phyloP scores from a whole-genome alignment of 495 filamentous ascomycete species.

The Cercophora newfieldiana region DNA sequence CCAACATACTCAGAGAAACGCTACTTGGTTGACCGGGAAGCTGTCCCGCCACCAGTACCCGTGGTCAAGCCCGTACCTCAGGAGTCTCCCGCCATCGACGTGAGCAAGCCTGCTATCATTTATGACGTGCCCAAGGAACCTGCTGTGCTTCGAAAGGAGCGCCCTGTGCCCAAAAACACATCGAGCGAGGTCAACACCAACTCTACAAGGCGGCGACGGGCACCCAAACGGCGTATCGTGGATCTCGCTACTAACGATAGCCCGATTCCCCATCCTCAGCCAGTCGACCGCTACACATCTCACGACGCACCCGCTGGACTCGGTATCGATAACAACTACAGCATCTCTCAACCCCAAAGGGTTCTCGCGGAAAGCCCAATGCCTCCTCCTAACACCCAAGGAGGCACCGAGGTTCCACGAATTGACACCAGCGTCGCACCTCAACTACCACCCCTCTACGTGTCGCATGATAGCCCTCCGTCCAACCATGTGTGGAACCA shows the following conservation, averaged over 20 bases:
- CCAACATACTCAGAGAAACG: slow-evolving; percentile 81
- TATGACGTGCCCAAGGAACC: slow-evolving; percentile 48
- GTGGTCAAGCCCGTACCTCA: slow-evolving; percentile 66
- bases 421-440: slow-evolving; percentile 46
- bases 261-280: slow-evolving; percentile 35
- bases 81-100: slow-evolving; percentile 59
- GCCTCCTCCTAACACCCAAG: slow-evolving; percentile 20
- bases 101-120: slow-evolving; percentile 62
- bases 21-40: slow-evolving; percentile 78
- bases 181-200: slow-evolving; percentile 54
- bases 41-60: slow-evolving; percentile 70
- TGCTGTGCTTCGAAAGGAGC: slow-evolving; percentile 53
- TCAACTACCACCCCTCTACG: slow-evolving; percentile 42
- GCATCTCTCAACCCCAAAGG: slow-evolving; percentile 38
- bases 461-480: slow-evolving; percentile 39
- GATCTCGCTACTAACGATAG: slow-evolving; percentile 70
- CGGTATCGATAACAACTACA: slow-evolving; percentile 41
- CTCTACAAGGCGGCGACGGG: slow-evolving; percentile 51
- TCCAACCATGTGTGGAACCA: slow-evolving; percentile 44
- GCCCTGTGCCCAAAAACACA: slow-evolving; percentile 42
- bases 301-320: slow-evolving; percentile 9
- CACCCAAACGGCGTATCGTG: slow-evolving; percentile 73
- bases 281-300: slow-evolving; percentile 22
- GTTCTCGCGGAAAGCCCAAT: slow-evolving; percentile 33
- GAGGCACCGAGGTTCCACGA: slow-evolving; percentile 44